phyloP scores from a whole-genome alignment of 106 monocot species.

The Dioscorea alata region DNA sequence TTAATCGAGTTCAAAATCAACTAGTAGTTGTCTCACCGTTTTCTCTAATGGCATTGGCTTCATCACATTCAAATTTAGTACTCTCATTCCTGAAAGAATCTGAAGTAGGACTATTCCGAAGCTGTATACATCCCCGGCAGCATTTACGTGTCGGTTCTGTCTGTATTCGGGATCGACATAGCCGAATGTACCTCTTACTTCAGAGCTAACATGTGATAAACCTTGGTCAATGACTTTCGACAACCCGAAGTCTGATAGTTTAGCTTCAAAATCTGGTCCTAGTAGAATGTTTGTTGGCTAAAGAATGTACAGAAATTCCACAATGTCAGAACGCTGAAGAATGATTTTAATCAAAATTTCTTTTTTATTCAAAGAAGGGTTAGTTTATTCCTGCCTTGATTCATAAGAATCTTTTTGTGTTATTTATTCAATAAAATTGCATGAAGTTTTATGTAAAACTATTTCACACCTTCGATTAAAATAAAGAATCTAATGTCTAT shows the following conservation, averaged over 20 bases:
- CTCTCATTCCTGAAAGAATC: slow-evolving; percentile 39
- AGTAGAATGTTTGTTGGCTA: slow-evolving; percentile 48
- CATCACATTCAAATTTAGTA: slow-evolving; percentile 29
- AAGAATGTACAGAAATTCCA: neutral
- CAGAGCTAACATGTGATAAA: slow-evolving; percentile 47
- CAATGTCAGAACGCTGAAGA: too few species aligned
- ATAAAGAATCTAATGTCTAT: too few species aligned
- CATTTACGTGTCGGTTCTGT: slow-evolving; percentile 31
- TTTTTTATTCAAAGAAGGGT: too few species aligned
- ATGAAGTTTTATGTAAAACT: too few species aligned
- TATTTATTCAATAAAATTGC: too few species aligned
- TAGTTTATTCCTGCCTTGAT: too few species aligned
- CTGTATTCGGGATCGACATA: slow-evolving; percentile 54
- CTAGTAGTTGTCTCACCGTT: slow-evolving; percentile 22
- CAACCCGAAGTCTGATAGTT: slow-evolving; percentile 51
- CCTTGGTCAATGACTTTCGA: slow-evolving; percentile 39
- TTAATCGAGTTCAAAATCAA: neutral
- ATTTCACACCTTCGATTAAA: too few species aligned
- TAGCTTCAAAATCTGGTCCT: slow-evolving; percentile 38
- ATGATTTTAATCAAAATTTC: too few species aligned
- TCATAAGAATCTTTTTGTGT: too few species aligned
- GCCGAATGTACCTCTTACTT: slow-evolving; percentile 50
- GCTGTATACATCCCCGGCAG: slow-evolving; percentile 56
- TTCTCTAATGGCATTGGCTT: slow-evolving; percentile 30
- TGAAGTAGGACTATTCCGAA: slow-evolving; percentile 50